Evolutionary conservation across 2,329 filamentous ascomycete species (phyloP), one percentile per base, ranked within the genome.

Genomic region (Zymoseptoria ardabiliae): DNA sequence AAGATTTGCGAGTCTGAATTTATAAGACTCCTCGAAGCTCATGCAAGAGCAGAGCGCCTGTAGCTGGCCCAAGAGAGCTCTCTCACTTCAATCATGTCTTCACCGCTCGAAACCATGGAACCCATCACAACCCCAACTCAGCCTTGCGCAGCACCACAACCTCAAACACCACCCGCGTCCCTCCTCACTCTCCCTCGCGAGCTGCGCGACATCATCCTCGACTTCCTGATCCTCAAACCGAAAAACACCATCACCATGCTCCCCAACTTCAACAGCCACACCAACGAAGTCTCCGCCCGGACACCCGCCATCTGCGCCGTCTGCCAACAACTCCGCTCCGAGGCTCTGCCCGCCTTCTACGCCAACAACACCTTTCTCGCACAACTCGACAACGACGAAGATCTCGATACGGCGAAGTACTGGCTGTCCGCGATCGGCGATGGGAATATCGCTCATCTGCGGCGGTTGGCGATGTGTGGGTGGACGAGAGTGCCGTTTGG

Each of bases 151-250:
- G 17, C 11, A 13, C 35, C 10, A 7, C 11, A 13, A 41, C 10
- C 35, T 28, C 25, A 8, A 17, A 41, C 11, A 41, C 11, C 35
- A 41, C 35, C 35, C 13, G 35, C 60, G 23, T 57, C 53, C 49
- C 57, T 70, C 21, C 59, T 70, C 10, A 55, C 55, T n/a, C 65
- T 70, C 4, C 68, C 68, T 6, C 58, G 58, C 54, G 67, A 68
- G 48, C 58, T 68, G 9, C 65, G 66, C 21, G 67, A 70, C 21
- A 59, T 63, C 20, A 69, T 70, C 56, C 61, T 66, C 21, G 50
- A 50, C 9, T 35, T 61, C 41, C 28, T 70, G 4, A 53, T 70
- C 21, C 54, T 62, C 51, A 64, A 65, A 54, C 61, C 60, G 1
- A 59, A 55, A 13, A 65, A 64, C 58, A 66, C 61, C 23, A 64